These are phyloP conservation scores for Protomyces arabidopsidicola DNA, from an alignment of 1,139 yeast species.

Conservation along the genomic window DNA sequence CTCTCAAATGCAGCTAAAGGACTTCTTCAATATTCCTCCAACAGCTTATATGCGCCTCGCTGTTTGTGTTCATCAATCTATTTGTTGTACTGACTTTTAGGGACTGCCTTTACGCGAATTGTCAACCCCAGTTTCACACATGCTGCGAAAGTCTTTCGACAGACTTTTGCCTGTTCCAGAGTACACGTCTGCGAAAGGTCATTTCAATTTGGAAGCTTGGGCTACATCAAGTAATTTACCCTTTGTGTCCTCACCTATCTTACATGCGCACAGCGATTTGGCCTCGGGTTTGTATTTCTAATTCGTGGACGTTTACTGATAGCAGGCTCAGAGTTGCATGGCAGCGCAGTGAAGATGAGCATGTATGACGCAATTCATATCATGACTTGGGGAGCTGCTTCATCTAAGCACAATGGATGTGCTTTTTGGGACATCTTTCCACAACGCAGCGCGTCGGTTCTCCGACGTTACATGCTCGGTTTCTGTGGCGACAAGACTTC, in stretches of 20 bases:
- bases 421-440: constrained; percentile 32
- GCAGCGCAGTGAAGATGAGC: constrained; percentile 29
- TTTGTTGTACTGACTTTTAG: neutral
- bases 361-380: constrained; percentile 32
- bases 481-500: neutral
- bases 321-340: neutral
- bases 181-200: constrained; percentile 31
- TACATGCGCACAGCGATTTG: neutral
- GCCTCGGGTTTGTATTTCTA: neutral
- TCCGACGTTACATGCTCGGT: constrained; percentile 28
- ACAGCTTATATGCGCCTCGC: neutral
- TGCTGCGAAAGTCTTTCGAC: constrained; percentile 31
- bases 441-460: constrained; percentile 28
- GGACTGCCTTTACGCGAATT: neutral
- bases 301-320: neutral
- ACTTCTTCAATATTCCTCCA: neutral
- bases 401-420: constrained; percentile 12
- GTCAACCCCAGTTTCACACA: neutral
- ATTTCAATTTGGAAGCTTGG: constrained; percentile 30
- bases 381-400: constrained; percentile 26
- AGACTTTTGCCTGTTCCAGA: constrained; percentile 30
- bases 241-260: neutral
- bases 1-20: neutral
- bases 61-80: neutral
- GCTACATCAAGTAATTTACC: constrained; percentile 28